phyloP scores from a whole-genome alignment of 2,329 filamentous ascomycete genomes.

The Triangularia setosa region DNA sequence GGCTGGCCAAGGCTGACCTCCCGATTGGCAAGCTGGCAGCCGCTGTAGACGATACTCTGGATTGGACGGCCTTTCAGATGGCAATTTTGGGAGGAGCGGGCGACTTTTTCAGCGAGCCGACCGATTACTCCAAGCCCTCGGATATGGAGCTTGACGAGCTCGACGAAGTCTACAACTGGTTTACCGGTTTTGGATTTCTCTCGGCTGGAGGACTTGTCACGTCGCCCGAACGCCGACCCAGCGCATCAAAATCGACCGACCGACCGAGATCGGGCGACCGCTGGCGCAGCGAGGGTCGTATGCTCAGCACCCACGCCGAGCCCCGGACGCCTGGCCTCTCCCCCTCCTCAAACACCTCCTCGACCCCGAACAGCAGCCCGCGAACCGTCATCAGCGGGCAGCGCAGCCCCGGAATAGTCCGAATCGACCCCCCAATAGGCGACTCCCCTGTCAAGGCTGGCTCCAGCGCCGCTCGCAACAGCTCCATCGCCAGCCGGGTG shows the following conservation, averaged over 20 bases:
- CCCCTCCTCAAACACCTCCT: slow-evolving; percentile 10
- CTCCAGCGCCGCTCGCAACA: background rate
- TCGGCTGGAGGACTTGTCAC: slow-evolving; percentile 37
- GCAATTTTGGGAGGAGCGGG: slow-evolving; percentile 56
- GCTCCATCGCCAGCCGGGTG: slow-evolving; percentile 18
- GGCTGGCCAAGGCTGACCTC: slow-evolving; percentile 45
- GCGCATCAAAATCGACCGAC: slow-evolving; percentile 2
- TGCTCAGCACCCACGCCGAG: background rate
- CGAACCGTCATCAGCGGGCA: slow-evolving; percentile 19
- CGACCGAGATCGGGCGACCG: slow-evolving; percentile 2
- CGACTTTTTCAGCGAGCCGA: slow-evolving; percentile 45
- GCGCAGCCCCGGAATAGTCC: slow-evolving; percentile 14
- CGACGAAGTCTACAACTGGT: slow-evolving; percentile 50
- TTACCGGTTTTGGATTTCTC: slow-evolving; percentile 46
- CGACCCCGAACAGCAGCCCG: slow-evolving; percentile 19
- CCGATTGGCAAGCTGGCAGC: slow-evolving; percentile 28
- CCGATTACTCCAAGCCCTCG: slow-evolving; percentile 36
- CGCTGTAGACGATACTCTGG: slow-evolving; percentile 48
- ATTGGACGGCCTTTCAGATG: slow-evolving; percentile 65
- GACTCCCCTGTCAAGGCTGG: background rate
- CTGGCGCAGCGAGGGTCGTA: background rate
- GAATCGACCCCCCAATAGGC: slow-evolving; percentile 28
- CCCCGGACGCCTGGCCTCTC: slow-evolving; percentile 11
- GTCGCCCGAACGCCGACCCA: slow-evolving; percentile 1
- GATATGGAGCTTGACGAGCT: slow-evolving; percentile 42